phyloP scores from a whole-genome alignment of 805 yeast genomes.

The Wickerhamiella shivajii region DNA sequence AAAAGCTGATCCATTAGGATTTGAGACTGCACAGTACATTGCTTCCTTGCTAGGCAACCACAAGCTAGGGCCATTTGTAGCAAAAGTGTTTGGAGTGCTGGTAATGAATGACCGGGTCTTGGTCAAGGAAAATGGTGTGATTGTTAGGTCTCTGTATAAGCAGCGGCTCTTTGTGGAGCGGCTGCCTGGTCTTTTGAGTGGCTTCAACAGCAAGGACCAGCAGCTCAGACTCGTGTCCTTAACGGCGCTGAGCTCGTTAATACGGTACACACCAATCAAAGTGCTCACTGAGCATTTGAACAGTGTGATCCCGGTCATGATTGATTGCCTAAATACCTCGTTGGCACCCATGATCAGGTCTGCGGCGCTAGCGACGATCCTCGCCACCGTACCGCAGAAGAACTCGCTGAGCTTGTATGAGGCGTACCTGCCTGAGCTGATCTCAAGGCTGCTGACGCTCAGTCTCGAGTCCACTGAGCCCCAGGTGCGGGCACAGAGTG shows the following conservation, averaged over 20 bases:
- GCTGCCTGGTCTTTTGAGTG: constrained; percentile 40
- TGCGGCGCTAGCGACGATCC: constrained; percentile 48
- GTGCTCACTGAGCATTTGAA: constrained; percentile 52
- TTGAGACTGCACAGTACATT: constrained; percentile 24
- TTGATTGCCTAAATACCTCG: constrained; percentile 43
- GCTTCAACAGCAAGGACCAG: constrained; percentile 25
- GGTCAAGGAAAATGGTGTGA: constrained; percentile 38
- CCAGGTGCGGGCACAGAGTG: constrained; percentile 38
- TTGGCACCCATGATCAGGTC: constrained; percentile 34
- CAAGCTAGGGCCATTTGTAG: constrained; percentile 27
- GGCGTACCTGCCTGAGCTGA: constrained; percentile 39
- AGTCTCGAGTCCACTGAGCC: constrained; percentile 18
- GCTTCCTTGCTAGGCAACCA: constrained; percentile 26
- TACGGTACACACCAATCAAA: constrained; percentile 47
- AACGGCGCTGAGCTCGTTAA: constrained; percentile 49
- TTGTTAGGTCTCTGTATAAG: constrained; percentile 56
- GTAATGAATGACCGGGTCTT: constrained; percentile 54
- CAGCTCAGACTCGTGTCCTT: constrained; percentile 37
- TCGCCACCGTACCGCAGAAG: constrained; percentile 31
- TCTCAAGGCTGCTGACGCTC: constrained; percentile 37
- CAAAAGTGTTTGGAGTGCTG: constrained; percentile 47
- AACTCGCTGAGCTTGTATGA: constrained; percentile 41
- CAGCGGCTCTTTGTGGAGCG: constrained; percentile 59
- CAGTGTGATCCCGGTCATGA: constrained; percentile 52
- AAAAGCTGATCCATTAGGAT: constrained; percentile 34